Percentiles rank a stretch among this genome's conserved stretches.
Conservation (phyloP, 2,329 filamentous ascomycete species). For the Beauveria rudraprayagi region DNA sequence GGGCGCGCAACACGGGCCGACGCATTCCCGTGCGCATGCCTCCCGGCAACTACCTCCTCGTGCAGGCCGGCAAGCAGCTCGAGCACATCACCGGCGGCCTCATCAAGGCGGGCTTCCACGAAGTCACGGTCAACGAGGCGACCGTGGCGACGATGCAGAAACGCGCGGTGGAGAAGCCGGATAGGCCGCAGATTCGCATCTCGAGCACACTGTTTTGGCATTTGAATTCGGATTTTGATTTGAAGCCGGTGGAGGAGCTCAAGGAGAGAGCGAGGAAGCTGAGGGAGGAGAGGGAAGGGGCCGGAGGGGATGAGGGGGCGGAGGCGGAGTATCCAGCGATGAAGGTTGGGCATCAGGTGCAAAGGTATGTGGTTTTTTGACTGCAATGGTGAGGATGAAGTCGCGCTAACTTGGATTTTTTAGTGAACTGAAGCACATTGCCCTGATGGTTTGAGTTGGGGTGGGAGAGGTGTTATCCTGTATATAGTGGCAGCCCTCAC, state of each 20-base stretch:
- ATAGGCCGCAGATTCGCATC: constrained; percentile 47
- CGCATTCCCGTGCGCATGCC: constrained; percentile 53
- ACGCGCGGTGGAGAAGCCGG: constrained; percentile 33
- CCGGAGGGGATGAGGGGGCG: constrained; percentile 46
- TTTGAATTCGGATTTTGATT: constrained; percentile 47
- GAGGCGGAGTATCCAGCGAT: constrained; percentile 40
- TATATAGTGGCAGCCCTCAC: neutral
- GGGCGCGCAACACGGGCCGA: constrained; percentile 54
- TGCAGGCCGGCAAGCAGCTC: constrained; percentile 56
- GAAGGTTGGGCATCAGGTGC: constrained; percentile 53
- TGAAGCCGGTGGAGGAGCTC: constrained; percentile 42
- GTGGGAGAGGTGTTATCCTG: neutral
- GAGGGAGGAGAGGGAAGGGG: constrained; percentile 36
- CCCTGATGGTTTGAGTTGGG: constrained; percentile 32
- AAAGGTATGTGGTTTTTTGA: constrained; percentile 31
- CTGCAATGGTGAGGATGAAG: neutral
- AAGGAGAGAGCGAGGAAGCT: constrained; percentile 36
- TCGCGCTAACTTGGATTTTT: neutral
- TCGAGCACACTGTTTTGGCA: constrained; percentile 57
- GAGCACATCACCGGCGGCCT: constrained; percentile 54
- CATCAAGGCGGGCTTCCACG: constrained; percentile 54
- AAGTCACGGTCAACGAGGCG: constrained; percentile 49
- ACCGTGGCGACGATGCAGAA: constrained; percentile 40
- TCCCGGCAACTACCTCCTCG: constrained; percentile 47
- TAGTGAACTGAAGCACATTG: constrained; percentile 46